Percentiles rank a stretch among this genome's conserved stretches.
phyloP scores from a whole-genome alignment of 371 early-diverging fungal genomes.

The Massospora cicadina region DNA sequence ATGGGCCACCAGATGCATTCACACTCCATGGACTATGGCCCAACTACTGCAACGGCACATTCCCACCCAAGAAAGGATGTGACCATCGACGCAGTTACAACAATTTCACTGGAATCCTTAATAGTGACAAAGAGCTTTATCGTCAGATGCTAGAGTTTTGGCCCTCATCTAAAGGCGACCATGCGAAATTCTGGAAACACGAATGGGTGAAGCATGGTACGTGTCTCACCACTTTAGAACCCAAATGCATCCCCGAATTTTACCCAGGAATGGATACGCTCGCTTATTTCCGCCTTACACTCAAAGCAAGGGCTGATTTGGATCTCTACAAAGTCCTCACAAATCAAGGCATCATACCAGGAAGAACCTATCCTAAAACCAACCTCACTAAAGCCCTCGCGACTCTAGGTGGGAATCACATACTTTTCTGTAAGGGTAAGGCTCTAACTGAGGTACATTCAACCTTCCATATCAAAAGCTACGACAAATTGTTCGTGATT shows the following conservation, averaged over 20 bases:
- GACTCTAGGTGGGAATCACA: not conserved
- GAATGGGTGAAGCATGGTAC: constrained; percentile 37
- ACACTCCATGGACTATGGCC: constrained; percentile 76
- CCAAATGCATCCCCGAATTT: constrained; percentile 26
- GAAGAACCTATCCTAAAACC: constrained; percentile 14
- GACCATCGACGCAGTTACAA: constrained; percentile 34
- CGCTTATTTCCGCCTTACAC: constrained; percentile 30
- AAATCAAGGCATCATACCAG: constrained; percentile 38
- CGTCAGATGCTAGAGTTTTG: constrained; percentile 15
- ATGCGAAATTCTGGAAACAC: constrained; percentile 22
- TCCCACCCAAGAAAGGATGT: constrained; percentile 41
- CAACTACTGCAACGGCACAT: constrained; percentile 41
- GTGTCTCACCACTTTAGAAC: constrained; percentile 34
- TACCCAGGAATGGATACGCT: constrained; percentile 28
- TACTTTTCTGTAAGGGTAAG: not conserved
- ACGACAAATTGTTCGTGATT: not conserved
- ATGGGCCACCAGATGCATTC: constrained; percentile 30
- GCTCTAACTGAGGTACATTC: not conserved
- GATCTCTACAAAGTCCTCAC: constrained; percentile 37
- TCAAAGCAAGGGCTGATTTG: constrained; percentile 30
- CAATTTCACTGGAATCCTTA: not conserved
- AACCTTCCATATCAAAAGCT: constrained; percentile 3
- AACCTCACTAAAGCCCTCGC: constrained; percentile 30
- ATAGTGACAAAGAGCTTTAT: not conserved
- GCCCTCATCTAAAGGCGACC: constrained; percentile 22